Evolutionary conservation across 306 rosid species (phyloP).

Genomic region (Begonia fuchsioides): DNA sequence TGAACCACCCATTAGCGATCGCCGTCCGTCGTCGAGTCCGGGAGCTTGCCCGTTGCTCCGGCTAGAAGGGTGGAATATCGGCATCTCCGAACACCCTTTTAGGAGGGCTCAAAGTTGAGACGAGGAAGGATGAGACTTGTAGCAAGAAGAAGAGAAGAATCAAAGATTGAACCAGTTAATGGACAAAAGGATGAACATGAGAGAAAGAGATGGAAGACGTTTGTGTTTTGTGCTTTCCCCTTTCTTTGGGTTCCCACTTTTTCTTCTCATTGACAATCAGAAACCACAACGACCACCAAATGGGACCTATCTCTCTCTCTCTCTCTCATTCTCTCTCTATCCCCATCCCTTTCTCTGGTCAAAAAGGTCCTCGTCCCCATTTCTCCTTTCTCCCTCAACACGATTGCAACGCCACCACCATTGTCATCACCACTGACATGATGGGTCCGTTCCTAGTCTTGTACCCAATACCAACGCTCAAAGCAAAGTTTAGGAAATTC

Average conservation of each 20-base stretch:
- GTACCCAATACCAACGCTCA: constrained; percentile 22
- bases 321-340: not conserved
- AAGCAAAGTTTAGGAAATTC: constrained; percentile 8
- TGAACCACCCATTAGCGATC: constrained; percentile 21
- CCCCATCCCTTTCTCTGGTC: constrained; percentile 26
- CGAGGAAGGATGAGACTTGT: not conserved
- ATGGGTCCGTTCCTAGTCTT: constrained; percentile 13
- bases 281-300: constrained; percentile 18
- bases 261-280: constrained; percentile 12
- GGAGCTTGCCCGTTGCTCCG: constrained; percentile 11
- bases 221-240: not conserved
- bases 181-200: not conserved
- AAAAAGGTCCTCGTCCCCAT: constrained; percentile 23
- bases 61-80: constrained; percentile 14
- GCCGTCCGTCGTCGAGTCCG: constrained; percentile 13
- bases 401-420: constrained; percentile 10
- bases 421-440: constrained; percentile 11
- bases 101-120: not conserved
- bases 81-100: constrained; percentile 28
- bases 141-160: no score
- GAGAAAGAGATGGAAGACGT: not conserved
- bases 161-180: no score
- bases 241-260: not conserved
- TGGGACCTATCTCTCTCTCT: constrained; percentile 10
- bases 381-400: not conserved